Evolutionary conservation across 305 asterid species (phyloP), one percentile per base, ranked within the genome.

Genomic region (Salvia sclarea): DNA sequence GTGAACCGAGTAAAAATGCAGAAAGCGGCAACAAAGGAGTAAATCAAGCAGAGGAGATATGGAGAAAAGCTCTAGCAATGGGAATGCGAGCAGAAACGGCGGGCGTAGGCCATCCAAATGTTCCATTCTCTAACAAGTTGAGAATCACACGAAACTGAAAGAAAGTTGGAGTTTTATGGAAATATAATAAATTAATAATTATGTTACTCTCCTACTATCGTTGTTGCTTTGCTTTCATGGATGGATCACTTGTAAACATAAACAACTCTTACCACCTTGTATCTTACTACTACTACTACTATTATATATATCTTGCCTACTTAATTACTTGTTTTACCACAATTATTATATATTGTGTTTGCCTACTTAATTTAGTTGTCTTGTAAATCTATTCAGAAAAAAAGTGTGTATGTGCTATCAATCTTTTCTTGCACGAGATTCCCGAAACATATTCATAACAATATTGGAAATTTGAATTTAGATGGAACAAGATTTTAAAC

Each of bases 21-120:
- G 83, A 64, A 75, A 49, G 78, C 79, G 71, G 12, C 58, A 50
- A 16, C 71, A 71, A 47, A 65, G 63, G 78, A 59, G 43, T 3
- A 59, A 50, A 13, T 62, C 45, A 18, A 53, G 55, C 40, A 37
- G 71, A 47, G 31, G 37, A 24, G 45, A 44, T 18, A 3, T 1
- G 17, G 65, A 45, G 76, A 41, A 33, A n/a, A n/a, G n/a, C n/a
- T n/a, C n/a, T 22, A 35, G 33, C 24, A 17, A 1, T 20, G 45
- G 65, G 14, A 5, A 14, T 48, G 38, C 57, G 35, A 47, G 74
- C 75, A 35, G 45, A 54, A 79, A 22, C 65, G 20, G 5, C 40
- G 35, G 28, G 8, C 74, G 64, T 13, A 72, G n/a, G n/a, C n/a
- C n/a, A n/a, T n/a, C n/a, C n/a, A n/a, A n/a, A n/a, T 80, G 88